These are phyloP conservation scores for Penicillium sp. DNA, from an alignment of 2,329 filamentous ascomycete species.

Conservation along the genomic window DNA sequence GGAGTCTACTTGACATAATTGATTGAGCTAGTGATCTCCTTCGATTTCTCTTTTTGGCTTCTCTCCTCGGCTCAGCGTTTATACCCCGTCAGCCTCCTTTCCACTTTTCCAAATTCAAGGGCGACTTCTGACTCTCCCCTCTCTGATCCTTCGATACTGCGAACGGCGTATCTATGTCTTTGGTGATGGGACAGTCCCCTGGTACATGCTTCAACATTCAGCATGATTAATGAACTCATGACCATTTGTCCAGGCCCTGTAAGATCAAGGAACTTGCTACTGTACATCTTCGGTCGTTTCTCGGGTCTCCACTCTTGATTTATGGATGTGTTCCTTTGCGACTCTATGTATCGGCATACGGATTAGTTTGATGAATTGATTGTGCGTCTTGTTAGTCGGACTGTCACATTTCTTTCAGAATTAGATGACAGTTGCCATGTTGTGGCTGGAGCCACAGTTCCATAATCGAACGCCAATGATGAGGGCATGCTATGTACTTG, in stretches of 20 bases:
- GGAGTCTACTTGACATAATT: slow-evolving; percentile 20
- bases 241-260: slow-evolving; percentile 4
- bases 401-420: slow-evolving; percentile 1
- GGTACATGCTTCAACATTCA: background rate
- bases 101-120: background rate
- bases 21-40: background rate
- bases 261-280: background rate
- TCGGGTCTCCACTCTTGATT: slow-evolving; percentile 1
- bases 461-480: slow-evolving; percentile 9
- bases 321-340: slow-evolving; percentile 1
- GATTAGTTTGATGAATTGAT: background rate
- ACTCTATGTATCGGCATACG: slow-evolving; percentile 1
- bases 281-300: slow-evolving; percentile 4
- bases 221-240: slow-evolving; percentile 17
- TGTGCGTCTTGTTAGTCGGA: background rate
- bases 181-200: background rate
- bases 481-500: slow-evolving; percentile 13
- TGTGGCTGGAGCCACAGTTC: background rate
- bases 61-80: background rate
- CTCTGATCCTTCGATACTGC: background rate
- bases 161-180: background rate
- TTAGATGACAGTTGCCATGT: slow-evolving; percentile 4
- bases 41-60: background rate
- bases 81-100: background rate
- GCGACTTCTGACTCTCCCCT: background rate